These are phyloP conservation scores for Curvularia lunata DNA, from an alignment of 2,329 filamentous ascomycete species.

Conservation along the genomic window DNA sequence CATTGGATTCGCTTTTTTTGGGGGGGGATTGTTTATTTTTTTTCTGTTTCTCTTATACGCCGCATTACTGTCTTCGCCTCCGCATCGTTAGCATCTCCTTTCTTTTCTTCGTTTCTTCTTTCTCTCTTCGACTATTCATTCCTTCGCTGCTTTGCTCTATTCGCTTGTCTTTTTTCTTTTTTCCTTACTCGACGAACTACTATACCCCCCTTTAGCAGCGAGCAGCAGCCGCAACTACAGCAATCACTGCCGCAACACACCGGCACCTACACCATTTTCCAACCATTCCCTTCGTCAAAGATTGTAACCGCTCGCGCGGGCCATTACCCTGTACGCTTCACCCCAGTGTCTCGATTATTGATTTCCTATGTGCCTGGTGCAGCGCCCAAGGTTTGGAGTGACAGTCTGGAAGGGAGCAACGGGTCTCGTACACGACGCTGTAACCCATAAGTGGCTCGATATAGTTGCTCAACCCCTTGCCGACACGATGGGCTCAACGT, in stretches of 20 bases:
- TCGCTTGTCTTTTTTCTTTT: constrained; percentile 17
- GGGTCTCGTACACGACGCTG: constrained; percentile 23
- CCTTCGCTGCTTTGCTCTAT: constrained; percentile 1
- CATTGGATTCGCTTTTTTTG: constrained; percentile 21
- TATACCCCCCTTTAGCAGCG: constrained; percentile 41
- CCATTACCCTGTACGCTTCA: constrained; percentile 40
- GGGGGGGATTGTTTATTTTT: too few species aligned
- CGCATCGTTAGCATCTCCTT: constrained; percentile 40
- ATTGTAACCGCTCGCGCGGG: constrained; percentile 53
- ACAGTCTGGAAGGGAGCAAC: constrained; percentile 24
- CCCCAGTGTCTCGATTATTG: constrained; percentile 14
- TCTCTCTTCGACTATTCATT: constrained; percentile 20
- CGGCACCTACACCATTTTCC: constrained; percentile 8
- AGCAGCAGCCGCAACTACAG: constrained; percentile 12
- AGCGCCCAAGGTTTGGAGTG: constrained; percentile 15
- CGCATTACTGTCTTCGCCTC: constrained; percentile 31
- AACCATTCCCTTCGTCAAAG: constrained; percentile 38
- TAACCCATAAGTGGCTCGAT: constrained; percentile 27
- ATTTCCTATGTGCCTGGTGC: constrained; percentile 8
- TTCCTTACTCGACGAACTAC: constrained; percentile 33
- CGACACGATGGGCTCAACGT: constrained; percentile 15
- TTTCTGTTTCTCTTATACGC: constrained; percentile 20
- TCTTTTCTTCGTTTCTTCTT: constrained; percentile 26
- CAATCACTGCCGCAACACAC: constrained; percentile 12
- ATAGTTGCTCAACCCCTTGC: constrained; percentile 23